A percentile compares a stretch with the other conserved stretches of the same genome.
These are phyloP conservation scores for Neurospora sp. DNA, from an alignment of 495 filamentous ascomycete species.

Conservation along the genomic window DNA sequence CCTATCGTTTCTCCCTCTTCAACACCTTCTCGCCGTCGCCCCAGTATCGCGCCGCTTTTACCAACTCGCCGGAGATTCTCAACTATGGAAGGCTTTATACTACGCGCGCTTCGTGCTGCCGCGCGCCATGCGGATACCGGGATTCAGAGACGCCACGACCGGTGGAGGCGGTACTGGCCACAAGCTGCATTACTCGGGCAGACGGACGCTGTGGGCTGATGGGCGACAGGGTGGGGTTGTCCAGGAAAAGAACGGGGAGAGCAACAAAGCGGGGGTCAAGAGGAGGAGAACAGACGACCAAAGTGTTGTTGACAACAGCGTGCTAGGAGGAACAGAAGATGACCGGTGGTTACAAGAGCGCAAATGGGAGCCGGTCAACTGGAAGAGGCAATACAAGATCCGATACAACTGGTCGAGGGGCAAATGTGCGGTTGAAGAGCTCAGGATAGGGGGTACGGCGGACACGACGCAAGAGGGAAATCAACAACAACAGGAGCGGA, in stretches of 20 bases:
- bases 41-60: constrained; percentile 73
- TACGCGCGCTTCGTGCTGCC: constrained; percentile 85
- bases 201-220: constrained; percentile 74
- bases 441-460: constrained; percentile 41
- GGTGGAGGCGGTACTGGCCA: constrained; percentile 14
- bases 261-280: neutral
- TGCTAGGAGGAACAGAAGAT: neutral
- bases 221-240: constrained; percentile 35
- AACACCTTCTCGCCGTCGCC: constrained; percentile 59
- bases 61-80: constrained; percentile 66
- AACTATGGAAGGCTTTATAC: constrained; percentile 86
- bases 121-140: constrained; percentile 66
- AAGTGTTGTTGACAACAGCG: neutral
- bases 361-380: constrained; percentile 35
- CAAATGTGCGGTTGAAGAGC: constrained; percentile 67
- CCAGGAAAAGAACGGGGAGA: constrained; percentile 33
- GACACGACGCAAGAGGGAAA: constrained; percentile 6
- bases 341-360: neutral
- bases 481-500: constrained; percentile 5
- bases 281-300: neutral
- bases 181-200: constrained; percentile 56
- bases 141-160: constrained; percentile 39
- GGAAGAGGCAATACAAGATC: constrained; percentile 87
- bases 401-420: constrained; percentile 88
- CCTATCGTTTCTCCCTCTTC: constrained; percentile 62